phyloP scores from a whole-genome alignment of 495 filamentous ascomycete species.

The Alectoria sarmentosa region DNA sequence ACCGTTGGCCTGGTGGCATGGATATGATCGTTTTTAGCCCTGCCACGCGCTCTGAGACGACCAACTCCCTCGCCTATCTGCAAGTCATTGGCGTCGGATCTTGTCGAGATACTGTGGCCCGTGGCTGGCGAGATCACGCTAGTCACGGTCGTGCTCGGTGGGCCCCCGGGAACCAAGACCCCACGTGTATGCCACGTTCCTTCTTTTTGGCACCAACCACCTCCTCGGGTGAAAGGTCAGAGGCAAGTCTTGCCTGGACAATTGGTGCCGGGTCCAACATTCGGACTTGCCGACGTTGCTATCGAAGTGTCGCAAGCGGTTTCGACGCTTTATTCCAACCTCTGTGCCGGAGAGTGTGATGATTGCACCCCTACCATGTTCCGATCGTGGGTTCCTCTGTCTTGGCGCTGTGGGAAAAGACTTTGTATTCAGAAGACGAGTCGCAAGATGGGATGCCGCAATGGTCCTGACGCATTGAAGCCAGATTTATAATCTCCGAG shows the following conservation, averaged over 20 bases:
- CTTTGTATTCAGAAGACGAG: neutral
- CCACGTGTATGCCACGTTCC: constrained; percentile 5
- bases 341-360: neutral
- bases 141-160: neutral
- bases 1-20: constrained; percentile 4
- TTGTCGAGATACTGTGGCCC: neutral
- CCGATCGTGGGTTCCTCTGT: neutral
- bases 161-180: neutral
- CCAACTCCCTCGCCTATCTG: neutral
- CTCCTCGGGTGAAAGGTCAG: neutral
- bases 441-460: neutral
- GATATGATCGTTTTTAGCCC: neutral
- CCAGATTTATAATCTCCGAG: neutral
- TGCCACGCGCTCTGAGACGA: neutral
- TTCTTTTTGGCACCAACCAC: neutral
- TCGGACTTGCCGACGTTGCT: neutral
- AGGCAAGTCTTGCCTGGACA: neutral
- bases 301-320: neutral
- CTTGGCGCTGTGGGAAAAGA: neutral
- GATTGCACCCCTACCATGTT: neutral
- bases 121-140: neutral
- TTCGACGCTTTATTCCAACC: neutral
- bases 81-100: neutral
- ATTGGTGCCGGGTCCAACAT: neutral
- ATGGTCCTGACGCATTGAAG: neutral